phyloP scores from a whole-genome alignment of 1,284 basidiomycete genomes.

The Sphagnurus paluster region DNA sequence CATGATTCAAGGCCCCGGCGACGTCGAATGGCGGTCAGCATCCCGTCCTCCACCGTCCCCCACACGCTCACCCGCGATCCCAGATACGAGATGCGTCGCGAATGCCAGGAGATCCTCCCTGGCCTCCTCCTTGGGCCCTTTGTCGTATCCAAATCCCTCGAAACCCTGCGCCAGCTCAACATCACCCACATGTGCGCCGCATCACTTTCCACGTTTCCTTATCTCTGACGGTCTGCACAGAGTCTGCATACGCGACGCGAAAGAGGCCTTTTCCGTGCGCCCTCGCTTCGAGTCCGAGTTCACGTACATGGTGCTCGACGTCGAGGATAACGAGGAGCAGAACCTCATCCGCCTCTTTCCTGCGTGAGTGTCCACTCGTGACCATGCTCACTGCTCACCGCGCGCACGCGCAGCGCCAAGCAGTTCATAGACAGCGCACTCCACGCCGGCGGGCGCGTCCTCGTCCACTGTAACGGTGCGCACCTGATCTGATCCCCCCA shows the following conservation, averaged over 20 bases:
- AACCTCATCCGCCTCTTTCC: conserved; percentile 83
- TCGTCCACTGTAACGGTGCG: conserved; percentile 90
- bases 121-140: conserved; percentile 86
- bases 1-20: conserved; percentile 72
- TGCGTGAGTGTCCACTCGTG: conserved; percentile 41
- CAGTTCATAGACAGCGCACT: conserved; percentile 80
- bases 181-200: conserved; percentile 86
- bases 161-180: conserved; percentile 60
- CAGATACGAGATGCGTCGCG: conserved; percentile 93
- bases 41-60: conserved; percentile 22
- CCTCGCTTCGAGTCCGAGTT: conserved; percentile 85
- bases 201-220: conserved; percentile 1
- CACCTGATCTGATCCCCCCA: not conserved
- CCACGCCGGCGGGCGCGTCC: conserved; percentile 66
- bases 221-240: conserved; percentile 37
- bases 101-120: conserved; percentile 90
- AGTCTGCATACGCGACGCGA: conserved; percentile 84
- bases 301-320: conserved; percentile 80
- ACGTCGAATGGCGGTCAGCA: conserved; percentile 83
- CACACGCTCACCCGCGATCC: conserved; percentile 3
- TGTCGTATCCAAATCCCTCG: conserved; percentile 80
- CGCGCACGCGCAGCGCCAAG: conserved; percentile 53
- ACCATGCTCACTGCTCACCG: not conserved
- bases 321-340: conserved; percentile 62
- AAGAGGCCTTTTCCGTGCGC: conserved; percentile 84